Evolutionary conservation across 768 basidiomycete genomes (phyloP).

Genomic region (Cytidiella melzeri): DNA sequence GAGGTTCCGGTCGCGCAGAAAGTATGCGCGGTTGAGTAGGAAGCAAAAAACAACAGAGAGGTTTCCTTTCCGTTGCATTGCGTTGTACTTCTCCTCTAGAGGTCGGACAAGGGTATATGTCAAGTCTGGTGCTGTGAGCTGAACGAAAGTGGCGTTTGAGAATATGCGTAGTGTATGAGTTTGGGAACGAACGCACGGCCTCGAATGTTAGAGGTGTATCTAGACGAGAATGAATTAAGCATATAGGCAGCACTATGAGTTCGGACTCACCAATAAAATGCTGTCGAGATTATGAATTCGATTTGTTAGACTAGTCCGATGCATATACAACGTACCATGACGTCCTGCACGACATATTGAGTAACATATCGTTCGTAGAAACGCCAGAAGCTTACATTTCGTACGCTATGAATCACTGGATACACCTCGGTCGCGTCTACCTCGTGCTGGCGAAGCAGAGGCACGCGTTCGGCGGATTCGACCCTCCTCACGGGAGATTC

Average conservation of each 20-base stretch:
- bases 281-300: conserved; percentile 34
- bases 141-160: conserved; percentile 6
- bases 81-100: conserved; percentile 78
- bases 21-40: conserved; percentile 82
- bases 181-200: conserved; percentile 43
- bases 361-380: conserved; percentile 16
- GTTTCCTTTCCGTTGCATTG: conserved; percentile 68
- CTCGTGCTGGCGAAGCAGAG: not conserved
- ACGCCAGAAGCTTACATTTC: conserved; percentile 38
- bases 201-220: conserved; percentile 84
- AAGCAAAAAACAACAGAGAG: conserved; percentile 84
- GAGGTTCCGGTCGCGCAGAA: conserved; percentile 71
- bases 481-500: not conserved
- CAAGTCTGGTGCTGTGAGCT: conserved; percentile 82
- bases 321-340: conserved; percentile 40
- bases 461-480: not conserved
- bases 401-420: conserved; percentile 76
- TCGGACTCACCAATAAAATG: conserved; percentile 58
- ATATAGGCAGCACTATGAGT: not conserved
- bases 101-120: conserved; percentile 89
- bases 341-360: conserved; percentile 40
- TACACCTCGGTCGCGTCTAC: conserved; percentile 56
- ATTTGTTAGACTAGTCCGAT: not conserved
- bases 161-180: conserved; percentile 1
- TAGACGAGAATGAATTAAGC: conserved; percentile 21